Percentiles rank a stretch among this genome's conserved stretches.
These are phyloP conservation scores for Bolboschoenus planiculmis DNA, from an alignment of 176 grass and related monocot genomes.

Conservation along the genomic window DNA sequence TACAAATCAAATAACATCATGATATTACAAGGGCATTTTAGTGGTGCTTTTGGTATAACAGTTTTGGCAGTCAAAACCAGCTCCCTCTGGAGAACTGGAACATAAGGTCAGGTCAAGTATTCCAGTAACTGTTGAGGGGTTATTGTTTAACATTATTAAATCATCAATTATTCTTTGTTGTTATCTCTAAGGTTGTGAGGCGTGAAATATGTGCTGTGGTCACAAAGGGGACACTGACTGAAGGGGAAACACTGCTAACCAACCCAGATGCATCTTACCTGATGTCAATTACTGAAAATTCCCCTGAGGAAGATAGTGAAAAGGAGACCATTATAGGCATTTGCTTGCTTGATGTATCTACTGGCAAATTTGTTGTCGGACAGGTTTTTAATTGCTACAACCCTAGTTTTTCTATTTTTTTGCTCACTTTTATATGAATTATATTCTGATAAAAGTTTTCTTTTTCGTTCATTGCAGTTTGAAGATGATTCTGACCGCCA, in stretches of 20 bases:
- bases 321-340: slow-evolving; percentile 52
- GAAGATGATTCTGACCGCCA: slow-evolving; percentile 72
- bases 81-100: neutral
- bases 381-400: slow-evolving; percentile 46
- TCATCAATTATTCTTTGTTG: slow-evolving; percentile 18
- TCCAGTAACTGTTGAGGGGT: neutral
- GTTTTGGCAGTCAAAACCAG: neutral
- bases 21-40: neutral
- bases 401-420: slow-evolving; percentile 19
- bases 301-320: slow-evolving; percentile 34
- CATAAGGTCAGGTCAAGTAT: neutral
- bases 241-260: slow-evolving; percentile 62
- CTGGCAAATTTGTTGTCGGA: slow-evolving; percentile 89
- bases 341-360: slow-evolving; percentile 92
- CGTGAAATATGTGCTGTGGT: slow-evolving; percentile 93
- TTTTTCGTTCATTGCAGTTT: slow-evolving; percentile 52
- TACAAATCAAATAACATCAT: neutral
- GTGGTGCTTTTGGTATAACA: neutral
- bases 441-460: slow-evolving; percentile 15
- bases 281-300: slow-evolving; percentile 72
- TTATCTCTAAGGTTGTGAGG: slow-evolving; percentile 78
- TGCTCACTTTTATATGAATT: slow-evolving; percentile 2
- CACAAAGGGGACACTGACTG: slow-evolving; percentile 85
- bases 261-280: slow-evolving; percentile 86
- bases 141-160: neutral